phyloP scores from a whole-genome alignment of 148 eudicot genomes.

The Polygonum maritimum region DNA sequence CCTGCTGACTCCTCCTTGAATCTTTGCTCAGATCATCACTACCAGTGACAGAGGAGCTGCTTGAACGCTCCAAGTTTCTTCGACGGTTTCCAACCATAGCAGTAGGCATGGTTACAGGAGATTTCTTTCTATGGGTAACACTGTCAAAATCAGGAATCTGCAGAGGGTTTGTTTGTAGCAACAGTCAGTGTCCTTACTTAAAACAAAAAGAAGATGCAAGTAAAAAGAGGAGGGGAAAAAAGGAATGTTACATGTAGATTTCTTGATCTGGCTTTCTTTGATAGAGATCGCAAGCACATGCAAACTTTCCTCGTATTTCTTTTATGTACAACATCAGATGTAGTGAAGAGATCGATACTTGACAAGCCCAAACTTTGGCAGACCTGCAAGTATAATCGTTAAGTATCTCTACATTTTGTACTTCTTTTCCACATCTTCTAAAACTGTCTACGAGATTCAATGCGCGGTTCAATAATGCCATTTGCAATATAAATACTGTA shows the following conservation, averaged over 20 bases:
- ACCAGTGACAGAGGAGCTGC: slow-evolving; percentile 29
- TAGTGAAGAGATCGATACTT: slow-evolving; percentile 74
- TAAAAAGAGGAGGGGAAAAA: background rate
- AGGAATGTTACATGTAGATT: slow-evolving; percentile 19
- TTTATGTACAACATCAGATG: slow-evolving; percentile 82
- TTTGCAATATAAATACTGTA: too few species aligned
- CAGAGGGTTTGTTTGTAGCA: background rate
- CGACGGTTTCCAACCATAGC: slow-evolving; percentile 61
- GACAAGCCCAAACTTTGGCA: slow-evolving; percentile 66
- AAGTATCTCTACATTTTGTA: background rate
- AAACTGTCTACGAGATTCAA: background rate
- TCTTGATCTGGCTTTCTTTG: slow-evolving; percentile 53
- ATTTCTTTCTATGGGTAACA: slow-evolving; percentile 30
- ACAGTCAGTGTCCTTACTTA: background rate
- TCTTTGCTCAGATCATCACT: slow-evolving; percentile 24
- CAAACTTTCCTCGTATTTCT: slow-evolving; percentile 73
- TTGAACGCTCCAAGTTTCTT: slow-evolving; percentile 56
- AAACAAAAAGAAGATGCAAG: background rate
- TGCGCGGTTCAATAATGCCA: background rate
- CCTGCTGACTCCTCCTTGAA: slow-evolving; percentile 31
- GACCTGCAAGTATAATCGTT: slow-evolving; percentile 24
- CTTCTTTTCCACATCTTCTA: background rate
- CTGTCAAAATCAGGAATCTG: slow-evolving; percentile 80
- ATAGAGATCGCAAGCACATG: slow-evolving; percentile 66
- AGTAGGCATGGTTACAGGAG: slow-evolving; percentile 62